These are phyloP conservation scores for Lithospermum erythrorhizon DNA, from an alignment of 257 asterid species.

Conservation along the genomic window DNA sequence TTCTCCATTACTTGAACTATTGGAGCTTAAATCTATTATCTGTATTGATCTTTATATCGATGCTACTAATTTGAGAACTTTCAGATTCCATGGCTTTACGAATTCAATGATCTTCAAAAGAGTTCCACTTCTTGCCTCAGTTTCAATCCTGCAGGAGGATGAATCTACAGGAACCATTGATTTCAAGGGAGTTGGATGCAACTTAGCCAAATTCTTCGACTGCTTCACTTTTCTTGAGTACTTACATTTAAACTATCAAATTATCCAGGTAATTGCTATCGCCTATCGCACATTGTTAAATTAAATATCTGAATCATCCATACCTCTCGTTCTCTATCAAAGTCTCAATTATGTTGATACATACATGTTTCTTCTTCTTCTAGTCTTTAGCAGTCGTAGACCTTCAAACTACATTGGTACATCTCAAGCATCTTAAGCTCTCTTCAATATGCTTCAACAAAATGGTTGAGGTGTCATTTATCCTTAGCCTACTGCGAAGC, in stretches of 20 bases:
- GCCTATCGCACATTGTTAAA: background rate
- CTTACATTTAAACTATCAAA: constrained; percentile 3
- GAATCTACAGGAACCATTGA: background rate
- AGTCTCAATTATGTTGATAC: background rate
- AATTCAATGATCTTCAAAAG: constrained; percentile 1
- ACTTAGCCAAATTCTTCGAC: background rate
- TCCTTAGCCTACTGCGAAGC: constrained; percentile 17
- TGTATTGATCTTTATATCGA: background rate
- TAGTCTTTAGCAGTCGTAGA: constrained; percentile 4
- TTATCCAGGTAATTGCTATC: constrained; percentile 10
- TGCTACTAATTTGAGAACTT: constrained; percentile 11
- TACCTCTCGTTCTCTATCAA: background rate
- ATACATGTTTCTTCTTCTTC: constrained; percentile 4
- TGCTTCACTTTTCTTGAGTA: constrained; percentile 10
- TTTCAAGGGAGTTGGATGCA: background rate
- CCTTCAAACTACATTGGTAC: constrained; percentile 1
- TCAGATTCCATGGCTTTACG: background rate
- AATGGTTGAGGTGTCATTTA: background rate
- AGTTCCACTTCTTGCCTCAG: background rate
- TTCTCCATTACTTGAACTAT: background rate
- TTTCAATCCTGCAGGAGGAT: background rate
- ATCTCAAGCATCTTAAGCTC: constrained; percentile 7
- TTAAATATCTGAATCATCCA: background rate
- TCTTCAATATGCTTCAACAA: constrained; percentile 4
- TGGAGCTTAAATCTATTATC: background rate